A percentile compares a stretch with the other conserved stretches of the same genome.
Conservation (phyloP, 1,284 basidiomycete genomes). For the Leucoagaricus sp. region DNA sequence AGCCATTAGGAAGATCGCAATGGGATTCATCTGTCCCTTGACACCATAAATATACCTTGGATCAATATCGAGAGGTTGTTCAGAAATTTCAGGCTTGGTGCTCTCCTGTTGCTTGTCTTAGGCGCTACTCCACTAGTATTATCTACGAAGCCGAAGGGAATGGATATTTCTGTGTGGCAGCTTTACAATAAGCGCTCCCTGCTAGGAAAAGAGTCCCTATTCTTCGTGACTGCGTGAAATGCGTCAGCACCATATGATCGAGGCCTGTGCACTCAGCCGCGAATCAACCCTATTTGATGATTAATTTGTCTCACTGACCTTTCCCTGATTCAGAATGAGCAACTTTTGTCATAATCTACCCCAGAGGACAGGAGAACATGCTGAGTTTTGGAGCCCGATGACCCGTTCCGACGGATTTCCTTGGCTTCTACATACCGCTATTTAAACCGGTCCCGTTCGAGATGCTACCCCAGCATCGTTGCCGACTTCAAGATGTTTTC, state of each 20-base stretch:
- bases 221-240: background rate
- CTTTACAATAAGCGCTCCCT: background rate
- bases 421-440: background rate
- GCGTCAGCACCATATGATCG: slow-evolving; percentile 5
- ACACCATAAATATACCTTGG: too few species aligned
- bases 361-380: slow-evolving; percentile 7
- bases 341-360: background rate
- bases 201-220: slow-evolving; percentile 6
- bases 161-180: background rate
- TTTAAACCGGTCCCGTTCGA: background rate
- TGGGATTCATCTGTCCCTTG: too few species aligned
- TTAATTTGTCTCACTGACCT: slow-evolving; percentile 4
- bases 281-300: background rate
- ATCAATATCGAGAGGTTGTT: background rate
- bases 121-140: background rate
- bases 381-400: background rate
- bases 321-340: slow-evolving; percentile 1
- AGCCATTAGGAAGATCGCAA: too few species aligned
- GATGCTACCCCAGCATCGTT: background rate
- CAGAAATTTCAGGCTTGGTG: background rate
- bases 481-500: slow-evolving; percentile 17
- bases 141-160: background rate
- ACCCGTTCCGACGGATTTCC: background rate
- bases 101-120: too few species aligned
- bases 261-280: background rate